Evolutionary conservation across 768 basidiomycete species (phyloP).

Genomic region (Fibroporia radiculosa): DNA sequence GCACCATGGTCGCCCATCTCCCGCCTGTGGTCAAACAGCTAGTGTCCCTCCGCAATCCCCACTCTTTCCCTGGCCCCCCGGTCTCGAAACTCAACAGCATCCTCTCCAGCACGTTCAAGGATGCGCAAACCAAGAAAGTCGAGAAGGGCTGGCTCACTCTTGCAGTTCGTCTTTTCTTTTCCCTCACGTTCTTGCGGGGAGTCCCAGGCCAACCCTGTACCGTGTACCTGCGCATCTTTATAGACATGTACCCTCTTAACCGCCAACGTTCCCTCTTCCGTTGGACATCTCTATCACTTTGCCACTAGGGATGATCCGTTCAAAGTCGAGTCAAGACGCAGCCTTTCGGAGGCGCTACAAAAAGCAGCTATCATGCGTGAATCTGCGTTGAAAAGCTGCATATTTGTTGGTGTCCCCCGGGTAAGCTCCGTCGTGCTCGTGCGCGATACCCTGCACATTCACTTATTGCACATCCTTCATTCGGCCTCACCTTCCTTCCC

Average conservation of each 20-base stretch:
- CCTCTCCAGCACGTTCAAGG: conserved; percentile 53
- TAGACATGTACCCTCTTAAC: conserved; percentile 83
- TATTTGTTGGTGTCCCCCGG: conserved; percentile 83
- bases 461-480: no score
- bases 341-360: conserved; percentile 50
- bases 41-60: conserved; percentile 58
- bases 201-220: no score
- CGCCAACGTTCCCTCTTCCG: conserved; percentile 68
- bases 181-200: not conserved
- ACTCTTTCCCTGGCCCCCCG: conserved; percentile 50
- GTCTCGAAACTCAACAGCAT: conserved; percentile 42
- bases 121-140: conserved; percentile 56
- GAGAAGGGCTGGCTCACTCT: conserved; percentile 80
- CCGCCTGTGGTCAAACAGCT: conserved; percentile 67
- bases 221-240: conserved; percentile 18
- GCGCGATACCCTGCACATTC: not conserved
- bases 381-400: conserved; percentile 80
- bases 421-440: conserved; percentile 17
- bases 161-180: conserved; percentile 37
- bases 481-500: no score
- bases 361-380: conserved; percentile 85
- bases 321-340: conserved; percentile 32
- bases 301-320: conserved; percentile 44
- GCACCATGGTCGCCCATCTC: conserved; percentile 35
- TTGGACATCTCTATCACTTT: conserved; percentile 79